These are phyloP conservation scores for Tylopilus sp. DNA, from an alignment of 1,284 basidiomycete genomes.

Conservation along the genomic window DNA sequence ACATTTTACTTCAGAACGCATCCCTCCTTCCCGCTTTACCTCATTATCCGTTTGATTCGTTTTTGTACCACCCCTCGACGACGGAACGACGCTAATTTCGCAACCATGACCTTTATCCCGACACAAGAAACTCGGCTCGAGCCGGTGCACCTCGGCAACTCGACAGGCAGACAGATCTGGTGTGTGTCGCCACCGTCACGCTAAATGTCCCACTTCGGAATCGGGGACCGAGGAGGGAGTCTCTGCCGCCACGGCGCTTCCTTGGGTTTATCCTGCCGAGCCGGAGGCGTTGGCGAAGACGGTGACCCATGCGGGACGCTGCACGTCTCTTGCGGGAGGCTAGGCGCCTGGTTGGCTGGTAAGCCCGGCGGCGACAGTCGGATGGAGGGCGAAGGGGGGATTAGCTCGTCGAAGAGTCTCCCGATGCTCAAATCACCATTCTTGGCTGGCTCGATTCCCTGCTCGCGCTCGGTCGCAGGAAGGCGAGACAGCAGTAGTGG, in stretches of 20 bases:
- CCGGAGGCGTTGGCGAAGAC: background rate
- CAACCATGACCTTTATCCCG: no score
- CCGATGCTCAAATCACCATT: slow-evolving; percentile 12
- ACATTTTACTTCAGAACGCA: no score
- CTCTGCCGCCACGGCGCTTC: slow-evolving; percentile 26
- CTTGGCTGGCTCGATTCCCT: background rate
- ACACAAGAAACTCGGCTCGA: no score
- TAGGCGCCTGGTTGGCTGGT: slow-evolving; percentile 1
- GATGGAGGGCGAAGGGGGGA: slow-evolving; percentile 21
- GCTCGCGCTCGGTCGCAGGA: background rate
- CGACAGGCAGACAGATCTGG: no score
- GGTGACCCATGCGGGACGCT: background rate
- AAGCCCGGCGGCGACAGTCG: slow-evolving; percentile 21
- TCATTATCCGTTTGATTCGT: no score
- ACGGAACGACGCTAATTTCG: no score
- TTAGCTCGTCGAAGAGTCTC: slow-evolving; percentile 17
- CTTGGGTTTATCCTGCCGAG: slow-evolving; percentile 9
- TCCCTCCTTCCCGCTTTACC: no score
- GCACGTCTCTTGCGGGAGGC: background rate
- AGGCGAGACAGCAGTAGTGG: slow-evolving; percentile 14
- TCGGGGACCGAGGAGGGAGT: slow-evolving; percentile 28
- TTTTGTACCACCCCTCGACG: no score
- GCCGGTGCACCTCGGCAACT: no score
- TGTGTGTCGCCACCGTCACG: background rate
- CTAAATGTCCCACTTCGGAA: slow-evolving; percentile 32